These are phyloP conservation scores for Anisodus acutangulus DNA, from an alignment of 257 asterid species.

Conservation along the genomic window DNA sequence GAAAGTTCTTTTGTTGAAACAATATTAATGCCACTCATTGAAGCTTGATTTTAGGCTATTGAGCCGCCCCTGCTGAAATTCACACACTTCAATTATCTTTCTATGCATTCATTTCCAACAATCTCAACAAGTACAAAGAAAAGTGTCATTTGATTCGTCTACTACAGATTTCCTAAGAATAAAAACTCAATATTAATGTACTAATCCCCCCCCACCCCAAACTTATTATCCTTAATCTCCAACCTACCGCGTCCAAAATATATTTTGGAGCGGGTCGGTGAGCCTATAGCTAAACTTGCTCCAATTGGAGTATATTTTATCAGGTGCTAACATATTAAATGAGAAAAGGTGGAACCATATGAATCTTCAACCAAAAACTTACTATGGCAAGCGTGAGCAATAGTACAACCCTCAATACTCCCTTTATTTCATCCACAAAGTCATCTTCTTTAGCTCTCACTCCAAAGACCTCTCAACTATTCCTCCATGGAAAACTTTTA, in stretches of 20 bases:
- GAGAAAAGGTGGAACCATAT: background rate
- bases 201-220: too few species aligned
- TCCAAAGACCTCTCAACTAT: background rate
- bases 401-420: too few species aligned
- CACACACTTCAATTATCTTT: too few species aligned
- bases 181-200: too few species aligned
- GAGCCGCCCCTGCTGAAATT: too few species aligned
- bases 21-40: too few species aligned
- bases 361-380: background rate
- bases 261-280: background rate
- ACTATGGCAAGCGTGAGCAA: background rate
- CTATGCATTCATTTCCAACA: too few species aligned
- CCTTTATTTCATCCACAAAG: background rate
- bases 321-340: background rate
- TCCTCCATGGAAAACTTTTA: background rate
- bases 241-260: background rate
- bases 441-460: background rate
- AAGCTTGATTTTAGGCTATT: too few species aligned
- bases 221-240: background rate
- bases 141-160: background rate
- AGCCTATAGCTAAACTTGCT: background rate
- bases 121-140: too few species aligned
- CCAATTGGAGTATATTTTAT: background rate
- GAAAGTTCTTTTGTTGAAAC: too few species aligned
- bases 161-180: too few species aligned